Conservation (phyloP, 805 yeast species). For the Saccharomycopsis fermentans region DNA sequence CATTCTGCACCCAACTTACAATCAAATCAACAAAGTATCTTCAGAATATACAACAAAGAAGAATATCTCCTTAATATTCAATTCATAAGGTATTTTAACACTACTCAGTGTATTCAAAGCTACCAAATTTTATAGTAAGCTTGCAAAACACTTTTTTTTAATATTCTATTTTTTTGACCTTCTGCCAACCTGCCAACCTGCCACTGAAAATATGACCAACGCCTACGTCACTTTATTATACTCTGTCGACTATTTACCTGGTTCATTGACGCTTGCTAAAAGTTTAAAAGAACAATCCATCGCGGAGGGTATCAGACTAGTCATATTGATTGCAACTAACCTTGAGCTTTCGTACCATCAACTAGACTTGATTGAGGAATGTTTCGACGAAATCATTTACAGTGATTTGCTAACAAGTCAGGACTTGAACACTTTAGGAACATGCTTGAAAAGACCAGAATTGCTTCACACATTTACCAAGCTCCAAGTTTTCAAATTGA, state of each 20-base stretch:
- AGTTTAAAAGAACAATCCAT: constrained; percentile 21
- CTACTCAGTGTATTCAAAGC: too few species aligned
- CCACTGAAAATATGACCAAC: constrained; percentile 6
- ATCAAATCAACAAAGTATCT: too few species aligned
- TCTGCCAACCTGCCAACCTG: background rate
- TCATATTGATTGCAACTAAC: constrained; percentile 6
- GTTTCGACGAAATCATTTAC: constrained; percentile 10
- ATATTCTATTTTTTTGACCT: background rate
- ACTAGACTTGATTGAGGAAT: constrained; percentile 31
- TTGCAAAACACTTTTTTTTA: too few species aligned
- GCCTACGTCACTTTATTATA: constrained; percentile 43
- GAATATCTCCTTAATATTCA: too few species aligned
- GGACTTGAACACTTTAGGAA: constrained; percentile 9
- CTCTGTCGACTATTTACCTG: constrained; percentile 44
- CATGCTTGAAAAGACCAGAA: constrained; percentile 39
- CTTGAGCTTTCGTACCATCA: constrained; percentile 4
- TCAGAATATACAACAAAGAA: too few species aligned
- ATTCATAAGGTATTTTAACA: too few species aligned
- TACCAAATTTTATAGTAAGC: too few species aligned
- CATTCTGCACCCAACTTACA: too few species aligned
- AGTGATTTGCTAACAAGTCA: constrained; percentile 6
- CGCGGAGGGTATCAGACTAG: background rate
- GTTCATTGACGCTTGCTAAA: constrained; percentile 42
- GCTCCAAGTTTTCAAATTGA: constrained; percentile 38
- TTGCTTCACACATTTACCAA: constrained; percentile 42